These are phyloP conservation scores for Capsella rubella DNA, from an alignment of 441 rosid genomes.

Conservation along the genomic window DNA sequence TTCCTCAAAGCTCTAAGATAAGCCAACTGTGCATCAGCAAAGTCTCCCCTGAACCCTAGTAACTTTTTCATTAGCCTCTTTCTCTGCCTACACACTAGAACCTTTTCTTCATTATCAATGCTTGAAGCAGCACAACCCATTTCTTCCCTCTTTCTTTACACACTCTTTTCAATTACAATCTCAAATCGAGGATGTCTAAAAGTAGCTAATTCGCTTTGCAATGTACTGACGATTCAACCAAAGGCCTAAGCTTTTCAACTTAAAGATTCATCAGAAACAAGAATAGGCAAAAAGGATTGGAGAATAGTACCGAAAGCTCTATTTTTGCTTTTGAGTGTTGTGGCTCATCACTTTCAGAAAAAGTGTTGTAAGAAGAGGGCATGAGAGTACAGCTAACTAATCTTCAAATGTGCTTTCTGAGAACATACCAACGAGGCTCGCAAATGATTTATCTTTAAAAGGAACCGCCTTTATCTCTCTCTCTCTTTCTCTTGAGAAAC, in stretches of 20 bases:
- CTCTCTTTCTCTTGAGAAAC: slow-evolving; percentile 1
- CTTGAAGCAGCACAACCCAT: slow-evolving; percentile 94
- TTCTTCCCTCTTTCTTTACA: slow-evolving; percentile 32
- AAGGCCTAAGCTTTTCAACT: slow-evolving; percentile 29
- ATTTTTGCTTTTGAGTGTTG: neutral
- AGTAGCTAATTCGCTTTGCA: slow-evolving; percentile 6
- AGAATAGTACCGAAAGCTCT: slow-evolving; percentile 30
- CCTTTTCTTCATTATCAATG: slow-evolving; percentile 83
- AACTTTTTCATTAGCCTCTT: slow-evolving; percentile 86
- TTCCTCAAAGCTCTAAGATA: slow-evolving; percentile 88
- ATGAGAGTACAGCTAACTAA: slow-evolving; percentile 37
- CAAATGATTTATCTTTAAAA: slow-evolving; percentile 25
- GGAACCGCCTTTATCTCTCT: slow-evolving; percentile 34
- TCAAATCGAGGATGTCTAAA: slow-evolving; percentile 27
- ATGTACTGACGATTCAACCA: slow-evolving; percentile 10
- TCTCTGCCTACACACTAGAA: slow-evolving; percentile 78
- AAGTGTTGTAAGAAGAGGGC: slow-evolving; percentile 15
- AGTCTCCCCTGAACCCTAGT: slow-evolving; percentile 70
- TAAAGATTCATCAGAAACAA: slow-evolving; percentile 28
- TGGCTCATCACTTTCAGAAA: slow-evolving; percentile 27
- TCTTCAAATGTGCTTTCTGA: slow-evolving; percentile 29
- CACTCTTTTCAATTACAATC: slow-evolving; percentile 2
- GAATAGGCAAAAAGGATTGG: neutral
- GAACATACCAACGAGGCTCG: slow-evolving; percentile 42
- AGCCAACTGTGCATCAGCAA: slow-evolving; percentile 80